Conservation (phyloP, 2,329 filamentous ascomycete genomes). For the Verticillium nubilum region DNA sequence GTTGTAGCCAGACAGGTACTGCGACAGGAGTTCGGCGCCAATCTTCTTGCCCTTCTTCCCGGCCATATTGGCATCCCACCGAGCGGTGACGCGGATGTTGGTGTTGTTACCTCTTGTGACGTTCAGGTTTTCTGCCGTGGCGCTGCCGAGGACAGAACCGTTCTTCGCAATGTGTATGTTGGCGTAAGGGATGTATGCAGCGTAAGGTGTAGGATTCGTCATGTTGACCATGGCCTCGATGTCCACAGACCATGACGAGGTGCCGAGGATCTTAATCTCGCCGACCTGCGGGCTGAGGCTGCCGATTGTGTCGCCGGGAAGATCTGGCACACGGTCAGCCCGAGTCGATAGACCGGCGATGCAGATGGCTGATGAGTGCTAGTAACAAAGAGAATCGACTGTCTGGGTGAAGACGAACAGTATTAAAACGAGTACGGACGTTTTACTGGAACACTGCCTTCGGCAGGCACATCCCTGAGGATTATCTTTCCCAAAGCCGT, state of each 20-base stretch:
- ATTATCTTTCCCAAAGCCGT: conserved; percentile 78
- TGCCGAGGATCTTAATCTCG: conserved; percentile 67
- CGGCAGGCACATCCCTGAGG: conserved; percentile 76
- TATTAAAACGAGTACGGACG: conserved; percentile 68
- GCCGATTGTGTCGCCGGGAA: conserved; percentile 47
- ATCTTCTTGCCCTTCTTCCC: conserved; percentile 55
- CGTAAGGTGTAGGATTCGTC: conserved; percentile 86
- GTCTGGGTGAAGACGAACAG: conserved; percentile 27
- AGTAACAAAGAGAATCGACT: not conserved
- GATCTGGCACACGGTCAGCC: conserved; percentile 43
- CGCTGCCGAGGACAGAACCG: conserved; percentile 68
- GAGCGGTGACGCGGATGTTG: conserved; percentile 59
- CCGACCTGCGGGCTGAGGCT: conserved; percentile 58
- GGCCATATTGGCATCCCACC: conserved; percentile 68
- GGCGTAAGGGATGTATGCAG: conserved; percentile 73
- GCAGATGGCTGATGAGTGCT: not conserved
- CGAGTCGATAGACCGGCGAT: not conserved
- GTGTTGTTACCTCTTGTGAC: conserved; percentile 68
- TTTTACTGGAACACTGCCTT: conserved; percentile 86
- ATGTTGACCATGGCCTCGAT: conserved; percentile 72
- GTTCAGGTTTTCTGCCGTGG: conserved; percentile 57
- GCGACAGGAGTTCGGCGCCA: conserved; percentile 71
- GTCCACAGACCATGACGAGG: conserved; percentile 63
- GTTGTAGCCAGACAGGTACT: conserved; percentile 85
- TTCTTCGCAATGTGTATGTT: conserved; percentile 74